Base-by-base conservation (phyloP, 805 yeast species). In the Danielia oregonensis region DNA sequence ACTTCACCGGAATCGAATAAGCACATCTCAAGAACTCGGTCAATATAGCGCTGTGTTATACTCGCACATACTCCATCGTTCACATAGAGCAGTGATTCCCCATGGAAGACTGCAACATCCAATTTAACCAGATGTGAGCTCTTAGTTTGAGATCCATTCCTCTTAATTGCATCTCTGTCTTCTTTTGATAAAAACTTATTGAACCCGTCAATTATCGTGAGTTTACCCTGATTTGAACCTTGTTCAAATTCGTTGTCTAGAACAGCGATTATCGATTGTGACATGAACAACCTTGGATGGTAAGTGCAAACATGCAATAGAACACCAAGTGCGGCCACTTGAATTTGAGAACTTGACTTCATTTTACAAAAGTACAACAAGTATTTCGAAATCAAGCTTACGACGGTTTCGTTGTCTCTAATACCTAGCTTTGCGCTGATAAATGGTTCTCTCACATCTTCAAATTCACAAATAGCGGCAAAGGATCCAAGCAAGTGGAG, bases 21-120 rank as follows among this genome's bases (percentile, higher is more conserved):
- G 35, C 86, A 76, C 12, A 77, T 53, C 2, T 61, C 56, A 16
- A 84, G 57, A 4, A 82, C 67, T 2, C 59, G 42, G 3, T 54
- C 54, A 32, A 80, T 54, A 48, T 79, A 85, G 24, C 86, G 59
- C 35, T 85, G 86, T 4, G 78, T 80, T 8, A 87, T 47, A 0
- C 84, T 80, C 0, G 91, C 74, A 52, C 93, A 81, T 0, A 86
- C 76, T 10, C 88, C 84, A 50, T 85, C 93, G 48, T 68, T 72
- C 17, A 71, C 60, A 32, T 74, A 68, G 1, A 70, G 58, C 24
- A 65, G 57, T 0, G 77, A 62, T 16, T 39, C 39, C 0, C 85
- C 86, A 46, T 77, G 78, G 44, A 81, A 74, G 0, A 70, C 73
- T 5, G 65, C 68, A 10, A 68, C 57, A 44, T 76, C 84, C 4